phyloP scores from a whole-genome alignment of 768 basidiomycete genomes.

The Macrolepiota fuliginosa region DNA sequence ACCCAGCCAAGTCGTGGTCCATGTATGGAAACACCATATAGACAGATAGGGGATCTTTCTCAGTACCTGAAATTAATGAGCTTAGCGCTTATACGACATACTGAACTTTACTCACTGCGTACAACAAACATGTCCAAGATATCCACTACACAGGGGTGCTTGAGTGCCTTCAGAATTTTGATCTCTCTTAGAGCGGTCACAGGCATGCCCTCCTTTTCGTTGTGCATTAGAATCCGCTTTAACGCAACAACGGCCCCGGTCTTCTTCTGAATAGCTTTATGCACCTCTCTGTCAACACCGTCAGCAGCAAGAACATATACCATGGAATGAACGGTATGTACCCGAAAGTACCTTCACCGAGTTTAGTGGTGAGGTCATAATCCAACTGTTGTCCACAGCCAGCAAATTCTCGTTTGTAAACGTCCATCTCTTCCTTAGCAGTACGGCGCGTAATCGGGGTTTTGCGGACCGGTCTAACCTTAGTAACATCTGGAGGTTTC shows the following conservation, averaged over 20 bases:
- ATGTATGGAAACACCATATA: conserved; percentile 99
- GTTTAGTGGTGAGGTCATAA: conserved; percentile 80
- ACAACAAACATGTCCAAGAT: conserved; percentile 93
- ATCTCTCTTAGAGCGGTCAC: conserved; percentile 97
- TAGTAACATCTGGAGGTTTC: conserved; percentile 24
- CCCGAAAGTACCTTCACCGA: conserved; percentile 98
- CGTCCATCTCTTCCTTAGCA: conserved; percentile 62
- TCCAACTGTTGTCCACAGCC: conserved; percentile 73
- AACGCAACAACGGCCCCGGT: conserved; percentile 73
- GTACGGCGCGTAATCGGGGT: conserved; percentile 39
- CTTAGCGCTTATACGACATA: neutral
- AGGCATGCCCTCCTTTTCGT: conserved; percentile 95
- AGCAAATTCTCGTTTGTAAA: conserved; percentile 64
- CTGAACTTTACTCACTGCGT: conserved; percentile 47
- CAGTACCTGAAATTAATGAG: conserved; percentile 44
- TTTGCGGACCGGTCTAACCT: conserved; percentile 27
- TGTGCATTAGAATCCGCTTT: conserved; percentile 95
- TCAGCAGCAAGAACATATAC: neutral
- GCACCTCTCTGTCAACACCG: conserved; percentile 66
- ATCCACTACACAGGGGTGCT: conserved; percentile 83
- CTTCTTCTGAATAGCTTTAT: conserved; percentile 72
- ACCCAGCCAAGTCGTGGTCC: conserved; percentile 97
- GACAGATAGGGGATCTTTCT: conserved; percentile 74
- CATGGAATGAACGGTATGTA: conserved; percentile 32
- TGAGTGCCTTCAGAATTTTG: conserved; percentile 89